These are phyloP conservation scores for Elaeis guineensis DNA, from an alignment of 176 grass and related monocot species.

Conservation along the genomic window DNA sequence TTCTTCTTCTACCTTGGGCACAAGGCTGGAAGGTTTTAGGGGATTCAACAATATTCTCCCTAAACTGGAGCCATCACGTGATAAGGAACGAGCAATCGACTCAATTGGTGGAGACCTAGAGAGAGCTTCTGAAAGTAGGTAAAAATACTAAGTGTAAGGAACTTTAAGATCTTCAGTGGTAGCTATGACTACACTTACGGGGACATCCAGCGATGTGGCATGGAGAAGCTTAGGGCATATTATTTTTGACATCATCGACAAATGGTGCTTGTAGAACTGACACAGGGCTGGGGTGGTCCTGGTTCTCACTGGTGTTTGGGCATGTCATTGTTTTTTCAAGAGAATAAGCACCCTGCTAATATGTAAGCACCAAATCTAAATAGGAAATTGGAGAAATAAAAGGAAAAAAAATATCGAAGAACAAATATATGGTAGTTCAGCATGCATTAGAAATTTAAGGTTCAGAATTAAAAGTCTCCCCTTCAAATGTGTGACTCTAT, in stretches of 20 bases:
- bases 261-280: conserved; percentile 59
- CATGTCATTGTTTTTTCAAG: conserved; percentile 29
- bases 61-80: conserved; percentile 39
- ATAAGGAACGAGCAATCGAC: conserved; percentile 64
- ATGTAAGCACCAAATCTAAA: background rate
- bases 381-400: background rate
- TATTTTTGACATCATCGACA: conserved; percentile 39
- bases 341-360: conserved; percentile 37
- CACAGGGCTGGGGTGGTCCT: conserved; percentile 63
- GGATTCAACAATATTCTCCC: conserved; percentile 68
- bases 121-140: conserved; percentile 45
- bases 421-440: no score
- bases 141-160: conserved; percentile 19
- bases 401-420: no score
- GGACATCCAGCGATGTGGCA: conserved; percentile 32
- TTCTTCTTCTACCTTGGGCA: conserved; percentile 85
- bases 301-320: conserved; percentile 29
- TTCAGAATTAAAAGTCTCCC: no score
- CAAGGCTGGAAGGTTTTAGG: conserved; percentile 56
- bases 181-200: conserved; percentile 44
- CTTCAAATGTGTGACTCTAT: no score
- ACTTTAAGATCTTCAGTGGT: conserved; percentile 10
- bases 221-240: conserved; percentile 43
- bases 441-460: no score
- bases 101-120: conserved; percentile 69